Evolutionary conservation across 2,329 filamentous ascomycete species (phyloP), one percentile per base, ranked within the genome.

Genomic region (Scedosporium boydii): DNA sequence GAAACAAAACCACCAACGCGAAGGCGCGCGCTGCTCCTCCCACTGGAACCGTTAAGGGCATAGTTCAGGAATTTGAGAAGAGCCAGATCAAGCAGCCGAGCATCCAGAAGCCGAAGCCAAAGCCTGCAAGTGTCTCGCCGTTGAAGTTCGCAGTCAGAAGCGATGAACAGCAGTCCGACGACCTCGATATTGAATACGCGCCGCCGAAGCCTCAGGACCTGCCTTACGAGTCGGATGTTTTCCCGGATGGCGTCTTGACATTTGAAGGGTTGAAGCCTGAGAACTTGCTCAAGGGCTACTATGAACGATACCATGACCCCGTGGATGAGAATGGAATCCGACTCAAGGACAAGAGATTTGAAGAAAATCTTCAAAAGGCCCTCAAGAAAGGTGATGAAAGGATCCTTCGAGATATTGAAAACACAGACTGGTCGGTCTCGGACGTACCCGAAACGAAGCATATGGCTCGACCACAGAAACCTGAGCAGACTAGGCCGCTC

Each of bases 1-100:
- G 93, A 41, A 88, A 91, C 80, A 99, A 99, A 76, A 98, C 93
- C 1, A 98, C 95, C 60, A 99, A 99, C 74, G 91, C 90, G 61
- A 98, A 96, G 78, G 83, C 87, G 64, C 85, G 80, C 71, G 81
- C 80, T 59, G 53, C 38, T 48, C 82, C 86, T 67, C 87, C 89
- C 66, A 87, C 86, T 3, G 84, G 84, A 6, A 87, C 83, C 34
- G 87, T 83, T 38, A 88, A 87, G 68, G 78, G 77, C 63, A 78
- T 80, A 23, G 79, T 82, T 48, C 80, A 82, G 58, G 84, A 87
- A 63, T 74, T 83, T 59, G 86, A 87, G 66, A 88, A 87, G 73
- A 84, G 85, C 1, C 82, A 84, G 63, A 73, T 78, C 18, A 87
- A 84, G 66, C 82, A 82, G 3, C 87, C 84, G 16, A 79, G 77